Base-by-base conservation (phyloP, 2,329 filamentous ascomycete genomes). In the Venturia oleaginea region DNA sequence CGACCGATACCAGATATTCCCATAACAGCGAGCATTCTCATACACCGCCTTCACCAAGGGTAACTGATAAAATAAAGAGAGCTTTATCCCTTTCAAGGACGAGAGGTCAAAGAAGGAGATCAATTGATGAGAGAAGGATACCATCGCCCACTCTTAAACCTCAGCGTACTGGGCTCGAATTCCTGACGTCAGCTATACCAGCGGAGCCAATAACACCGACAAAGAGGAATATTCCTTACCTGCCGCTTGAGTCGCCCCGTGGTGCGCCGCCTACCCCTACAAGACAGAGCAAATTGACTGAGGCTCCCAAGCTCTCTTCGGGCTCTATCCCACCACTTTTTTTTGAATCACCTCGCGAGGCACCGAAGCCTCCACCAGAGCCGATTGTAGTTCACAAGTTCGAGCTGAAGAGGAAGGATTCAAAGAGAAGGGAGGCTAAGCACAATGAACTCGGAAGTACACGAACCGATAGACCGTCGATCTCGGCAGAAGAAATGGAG, bases 51-150 rank as follows among this genome's bases (percentile, higher is more conserved):
- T 60, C 62, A 15, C 51, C 48, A n/a, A 13, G 34, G 40, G 60
- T 17, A 3, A 19, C 24, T 6, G 62, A 64, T 38, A 54, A 32
- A 13, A 34, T 64, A 15, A 64, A 64, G 27, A 54, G 62, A 40
- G 62, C 62, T 24, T 43, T 64, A 5, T 55, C 62, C 2, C 22
- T 64, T 8, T 38, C 42, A 15, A 30, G 34, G 10, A 30, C 38
- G 22, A 60, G 30, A 34, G 19, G 46, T 48, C 38, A 19, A 32
- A 54, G 61, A 37, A 37, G n/a, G 19, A 57, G n/a, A 15, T 37
- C 46, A 27, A 32, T 37, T 32, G 8, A 32, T 15, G 7, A 38
- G 30, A 55, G 32, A 32, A 63, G 55, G 30, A 34, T n/a, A 37
- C 30, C 55, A 37, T 40, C 55, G 6, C 55, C 55, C 19, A 13